phyloP scores from a whole-genome alignment of 1,284 basidiomycete genomes.

The Trichosporon sp. region DNA sequence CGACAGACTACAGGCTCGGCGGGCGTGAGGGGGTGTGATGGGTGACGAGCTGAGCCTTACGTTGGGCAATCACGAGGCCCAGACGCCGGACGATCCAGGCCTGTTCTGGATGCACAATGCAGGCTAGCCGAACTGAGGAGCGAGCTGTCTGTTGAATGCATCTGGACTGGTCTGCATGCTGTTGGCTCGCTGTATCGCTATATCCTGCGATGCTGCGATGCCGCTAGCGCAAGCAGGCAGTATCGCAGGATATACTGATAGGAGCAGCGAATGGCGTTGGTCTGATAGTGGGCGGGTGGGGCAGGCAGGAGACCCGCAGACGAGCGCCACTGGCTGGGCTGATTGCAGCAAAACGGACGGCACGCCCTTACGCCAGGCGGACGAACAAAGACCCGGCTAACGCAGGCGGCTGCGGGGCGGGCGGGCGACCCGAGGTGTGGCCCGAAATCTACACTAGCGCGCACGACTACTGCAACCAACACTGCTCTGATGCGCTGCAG shows the following conservation, averaged over 20 bases:
- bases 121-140: not conserved
- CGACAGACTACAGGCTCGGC: not conserved
- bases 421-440: not conserved
- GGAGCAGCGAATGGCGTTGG: not conserved
- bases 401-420: not conserved
- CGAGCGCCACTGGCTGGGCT: not conserved
- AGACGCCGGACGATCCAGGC: not conserved
- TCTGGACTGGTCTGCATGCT: too few species aligned
- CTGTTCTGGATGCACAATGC: not conserved
- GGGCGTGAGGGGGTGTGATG: not conserved
- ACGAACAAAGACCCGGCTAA: not conserved
- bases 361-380: not conserved
- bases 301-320: not conserved
- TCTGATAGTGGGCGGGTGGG: not conserved
- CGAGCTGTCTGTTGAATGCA: too few species aligned
- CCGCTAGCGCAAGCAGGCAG: not conserved
- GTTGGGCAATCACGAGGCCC: too few species aligned
- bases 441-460: too few species aligned
- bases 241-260: not conserved
- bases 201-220: too few species aligned
- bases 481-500: too few species aligned
- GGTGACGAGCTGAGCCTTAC: not conserved
- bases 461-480: too few species aligned
- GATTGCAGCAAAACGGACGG: too few species aligned
- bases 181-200: too few species aligned